A percentile compares a stretch with the other conserved stretches of the same genome.
Evolutionary conservation across 306 rosid genomes (phyloP).

Genomic region (Vigna unguiculata): DNA sequence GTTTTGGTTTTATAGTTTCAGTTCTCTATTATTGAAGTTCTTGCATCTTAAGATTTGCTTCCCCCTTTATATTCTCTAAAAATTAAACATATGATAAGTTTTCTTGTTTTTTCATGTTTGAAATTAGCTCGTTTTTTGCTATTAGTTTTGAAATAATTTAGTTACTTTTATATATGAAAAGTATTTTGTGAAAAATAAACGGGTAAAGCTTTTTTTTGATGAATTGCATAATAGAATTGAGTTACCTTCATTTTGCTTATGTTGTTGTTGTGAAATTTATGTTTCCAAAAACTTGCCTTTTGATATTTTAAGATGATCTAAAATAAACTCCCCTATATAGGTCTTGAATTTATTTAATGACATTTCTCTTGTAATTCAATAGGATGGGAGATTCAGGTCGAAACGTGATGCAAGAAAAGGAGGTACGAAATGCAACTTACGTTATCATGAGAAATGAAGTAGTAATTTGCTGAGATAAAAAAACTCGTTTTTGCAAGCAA

Average conservation of each 20-base stretch:
- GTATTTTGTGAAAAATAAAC: background rate
- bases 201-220: background rate
- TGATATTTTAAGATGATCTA: slow-evolving; percentile 37
- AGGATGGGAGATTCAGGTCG: slow-evolving; percentile 99
- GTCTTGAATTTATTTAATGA: slow-evolving; percentile 46
- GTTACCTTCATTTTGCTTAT: slow-evolving; percentile 21
- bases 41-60: background rate
- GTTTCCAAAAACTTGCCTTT: slow-evolving; percentile 3
- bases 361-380: slow-evolving; percentile 45
- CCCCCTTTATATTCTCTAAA: background rate
- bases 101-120: slow-evolving; percentile 18
- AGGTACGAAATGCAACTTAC: slow-evolving; percentile 61
- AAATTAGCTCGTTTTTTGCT: slow-evolving; percentile 6
- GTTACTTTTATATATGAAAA: background rate
- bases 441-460: slow-evolving; percentile 25
- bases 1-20: background rate
- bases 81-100: background rate
- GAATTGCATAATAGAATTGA: slow-evolving; percentile 17
- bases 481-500: background rate
- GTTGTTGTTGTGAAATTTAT: background rate
- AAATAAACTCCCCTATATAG: slow-evolving; percentile 7
- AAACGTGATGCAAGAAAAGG: slow-evolving; percentile 96
- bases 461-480: background rate
- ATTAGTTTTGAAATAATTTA: slow-evolving; percentile 10
- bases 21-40: background rate